These are phyloP conservation scores for Pleurotus giganteus DNA, from an alignment of 768 basidiomycete genomes.

Conservation along the genomic window DNA sequence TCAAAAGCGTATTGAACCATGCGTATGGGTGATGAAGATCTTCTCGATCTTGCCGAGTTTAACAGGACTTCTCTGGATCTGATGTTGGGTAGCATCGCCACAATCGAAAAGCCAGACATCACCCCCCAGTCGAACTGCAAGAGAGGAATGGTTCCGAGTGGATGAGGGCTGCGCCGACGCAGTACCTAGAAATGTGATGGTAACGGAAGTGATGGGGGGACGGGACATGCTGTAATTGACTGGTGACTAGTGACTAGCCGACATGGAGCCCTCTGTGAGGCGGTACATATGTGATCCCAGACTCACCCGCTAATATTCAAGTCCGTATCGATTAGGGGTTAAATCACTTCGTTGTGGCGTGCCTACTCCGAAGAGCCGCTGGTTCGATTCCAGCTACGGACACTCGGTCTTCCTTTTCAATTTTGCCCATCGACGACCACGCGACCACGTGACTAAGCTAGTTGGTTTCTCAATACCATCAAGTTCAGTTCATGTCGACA, in stretches of 20 bases:
- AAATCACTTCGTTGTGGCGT: conserved; percentile 17
- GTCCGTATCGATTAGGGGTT: conserved; percentile 18
- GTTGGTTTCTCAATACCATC: neutral
- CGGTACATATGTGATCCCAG: neutral
- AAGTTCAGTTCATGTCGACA: conserved; percentile 8
- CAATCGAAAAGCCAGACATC: conserved; percentile 87
- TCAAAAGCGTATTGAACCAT: conserved; percentile 49
- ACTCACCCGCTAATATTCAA: neutral
- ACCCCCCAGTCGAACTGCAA: conserved; percentile 61
- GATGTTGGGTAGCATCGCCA: conserved; percentile 82
- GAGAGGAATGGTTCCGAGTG: conserved; percentile 75
- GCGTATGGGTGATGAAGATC: conserved; percentile 87
- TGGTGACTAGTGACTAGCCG: neutral
- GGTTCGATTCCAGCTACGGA: conserved; percentile 19
- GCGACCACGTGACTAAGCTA: neutral
- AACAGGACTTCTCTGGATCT: conserved; percentile 67
- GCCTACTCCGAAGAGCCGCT: conserved; percentile 12
- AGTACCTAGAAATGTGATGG: conserved; percentile 76
- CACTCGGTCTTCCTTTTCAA: conserved; percentile 13
- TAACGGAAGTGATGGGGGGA: conserved; percentile 29
- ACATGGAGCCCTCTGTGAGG: neutral
- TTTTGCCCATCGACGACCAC: neutral
- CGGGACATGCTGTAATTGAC: conserved; percentile 1
- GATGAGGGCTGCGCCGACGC: conserved; percentile 80
- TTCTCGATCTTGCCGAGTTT: conserved; percentile 80